phyloP scores from a whole-genome alignment of 106 monocot genomes.

The Allium cepa region DNA sequence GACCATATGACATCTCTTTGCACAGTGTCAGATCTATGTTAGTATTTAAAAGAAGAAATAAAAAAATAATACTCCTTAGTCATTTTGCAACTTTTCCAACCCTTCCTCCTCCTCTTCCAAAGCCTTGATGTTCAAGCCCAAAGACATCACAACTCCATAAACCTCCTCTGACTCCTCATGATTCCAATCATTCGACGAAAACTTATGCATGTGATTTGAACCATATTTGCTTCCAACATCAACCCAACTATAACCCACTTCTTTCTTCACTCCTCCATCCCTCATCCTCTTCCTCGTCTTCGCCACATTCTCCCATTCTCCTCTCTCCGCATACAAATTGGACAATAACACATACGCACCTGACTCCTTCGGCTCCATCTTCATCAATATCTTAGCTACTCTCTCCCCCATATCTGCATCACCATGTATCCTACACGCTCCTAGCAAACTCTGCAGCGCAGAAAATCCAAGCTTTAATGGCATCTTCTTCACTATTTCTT shows the following conservation, averaged over 20 bases:
- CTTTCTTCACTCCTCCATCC: conserved; percentile 70
- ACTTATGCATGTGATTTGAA: conserved; percentile 36
- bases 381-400: conserved; percentile 50
- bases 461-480: conserved; percentile 49
- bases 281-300: conserved; percentile 68
- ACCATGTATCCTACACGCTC: conserved; percentile 65
- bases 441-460: conserved; percentile 77
- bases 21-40: too few relatives aligned
- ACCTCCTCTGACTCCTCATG: conserved; percentile 66
- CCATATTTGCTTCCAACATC: conserved; percentile 25
- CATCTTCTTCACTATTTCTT: conserved; percentile 29
- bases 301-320: conserved; percentile 82
- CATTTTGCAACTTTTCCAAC: too few relatives aligned
- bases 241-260: conserved; percentile 94
- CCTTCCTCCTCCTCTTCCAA: conserved; percentile 12
- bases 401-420: conserved; percentile 50
- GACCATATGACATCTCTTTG: too few relatives aligned
- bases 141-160: conserved; percentile 30
- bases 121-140: conserved; percentile 44
- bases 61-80: too few relatives aligned
- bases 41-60: too few relatives aligned
- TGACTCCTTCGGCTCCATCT: conserved; percentile 56
- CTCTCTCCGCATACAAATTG: conserved; percentile 71
- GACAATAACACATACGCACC: conserved; percentile 79
- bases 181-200: conserved; percentile 66